Base-by-base conservation (phyloP, 352 stramenopile genomes). In the Phytophthora quininea region DNA sequence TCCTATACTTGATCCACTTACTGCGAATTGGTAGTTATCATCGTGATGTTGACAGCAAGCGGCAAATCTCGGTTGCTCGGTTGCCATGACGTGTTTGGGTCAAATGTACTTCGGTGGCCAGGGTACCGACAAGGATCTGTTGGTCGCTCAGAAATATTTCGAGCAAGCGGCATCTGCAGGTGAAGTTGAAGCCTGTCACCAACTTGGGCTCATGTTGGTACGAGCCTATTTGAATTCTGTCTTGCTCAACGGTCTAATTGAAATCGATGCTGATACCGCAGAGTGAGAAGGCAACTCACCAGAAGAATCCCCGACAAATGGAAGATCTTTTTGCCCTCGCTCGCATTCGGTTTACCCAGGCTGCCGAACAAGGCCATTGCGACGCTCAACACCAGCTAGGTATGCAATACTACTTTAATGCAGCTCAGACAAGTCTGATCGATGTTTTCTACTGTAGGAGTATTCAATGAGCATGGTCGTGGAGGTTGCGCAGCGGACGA, bases 31-130 rank as follows among this genome's bases (percentile, higher is more conserved):
- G 6, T 29, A 14, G 33, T 11, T 54, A 8, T 52, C 32, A 24
- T 24, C 29, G 19, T 54, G 42, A 51, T 43, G 38, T 43, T 43
- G 51, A 38, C 54, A 92, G 85, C 58, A 79, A 73, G 82, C 86
- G 38, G 82, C 84, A n/a, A 70, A 73, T 30, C 64, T 80, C 38
- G 67, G 69, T 6, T 83, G 71, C 57, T 47, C 64, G 3, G 54
- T 76, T 31, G 84, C 86, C 8, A 87, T 84, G 74, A 67, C 73
- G 9, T 91, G 81, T 37, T 59, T 94, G n/a, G 86, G 82, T 0
- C 76, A 88, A 64, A 90, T 91, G 77, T 73, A 80, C 60, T 68
- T 83, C 14, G 55, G 58, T 12, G 86, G 84, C 1, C 64, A 73
- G 4, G 79, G 73, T 35, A 64, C 79, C 15, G 81, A 89, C 40